phyloP scores from a whole-genome alignment of 1,284 basidiomycete species.

The Ceratobasidium sp. region DNA sequence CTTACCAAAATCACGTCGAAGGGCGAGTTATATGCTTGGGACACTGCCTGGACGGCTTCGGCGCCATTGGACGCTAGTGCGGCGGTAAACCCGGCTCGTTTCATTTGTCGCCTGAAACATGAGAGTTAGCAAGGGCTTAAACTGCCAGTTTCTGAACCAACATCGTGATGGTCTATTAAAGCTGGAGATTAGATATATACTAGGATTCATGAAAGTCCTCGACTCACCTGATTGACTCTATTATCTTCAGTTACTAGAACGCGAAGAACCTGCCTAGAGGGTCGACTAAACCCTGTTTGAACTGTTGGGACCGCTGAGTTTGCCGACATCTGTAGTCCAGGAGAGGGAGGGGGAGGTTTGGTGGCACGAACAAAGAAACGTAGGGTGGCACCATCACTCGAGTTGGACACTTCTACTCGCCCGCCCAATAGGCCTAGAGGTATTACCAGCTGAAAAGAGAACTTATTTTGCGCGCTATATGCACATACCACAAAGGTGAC shows the following conservation, averaged over 20 bases:
- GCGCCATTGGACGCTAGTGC: constrained; percentile 52
- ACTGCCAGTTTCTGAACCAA: constrained; percentile 23
- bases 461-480: not conserved
- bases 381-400: constrained; percentile 53
- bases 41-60: constrained; percentile 50
- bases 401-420: constrained; percentile 51
- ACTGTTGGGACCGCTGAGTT: too few relatives aligned
- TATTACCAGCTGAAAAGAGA: not conserved
- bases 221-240: constrained; percentile 48
- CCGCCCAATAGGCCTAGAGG: constrained; percentile 53
- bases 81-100: constrained; percentile 52
- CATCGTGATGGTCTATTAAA: not conserved
- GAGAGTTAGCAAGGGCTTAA: not conserved
- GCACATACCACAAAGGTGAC: constrained; percentile 51
- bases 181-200: not conserved
- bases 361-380: constrained; percentile 52
- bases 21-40: too few relatives aligned
- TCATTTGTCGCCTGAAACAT: constrained; percentile 52
- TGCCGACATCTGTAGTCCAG: not conserved
- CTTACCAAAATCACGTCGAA: too few relatives aligned
- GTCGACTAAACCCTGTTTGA: too few relatives aligned
- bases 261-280: not conserved
- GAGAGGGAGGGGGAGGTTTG: constrained; percentile 24
- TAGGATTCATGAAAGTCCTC: not conserved
- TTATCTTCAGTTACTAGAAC: constrained; percentile 55